These are phyloP conservation scores for Trichoderma koningii DNA, from an alignment of 2,329 filamentous ascomycete genomes.

Conservation along the genomic window DNA sequence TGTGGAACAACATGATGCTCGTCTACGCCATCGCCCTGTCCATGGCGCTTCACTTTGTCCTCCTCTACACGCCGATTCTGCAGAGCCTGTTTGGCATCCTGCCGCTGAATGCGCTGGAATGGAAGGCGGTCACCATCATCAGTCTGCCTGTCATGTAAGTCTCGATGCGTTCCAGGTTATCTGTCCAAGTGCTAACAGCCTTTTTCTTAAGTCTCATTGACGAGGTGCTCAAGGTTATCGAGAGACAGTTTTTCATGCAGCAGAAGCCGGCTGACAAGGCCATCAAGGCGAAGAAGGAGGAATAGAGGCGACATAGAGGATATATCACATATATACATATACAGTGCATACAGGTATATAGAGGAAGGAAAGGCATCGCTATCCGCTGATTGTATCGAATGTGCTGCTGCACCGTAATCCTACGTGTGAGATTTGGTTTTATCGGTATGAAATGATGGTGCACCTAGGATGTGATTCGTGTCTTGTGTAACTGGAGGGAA, in stretches of 20 bases:
- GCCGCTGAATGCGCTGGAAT: slow-evolving; percentile 81
- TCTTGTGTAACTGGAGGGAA: neutral
- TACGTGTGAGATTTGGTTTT: neutral
- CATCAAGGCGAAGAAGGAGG: slow-evolving; percentile 56
- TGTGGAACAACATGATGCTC: slow-evolving; percentile 99
- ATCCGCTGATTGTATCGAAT: neutral
- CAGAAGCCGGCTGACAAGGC: slow-evolving; percentile 44
- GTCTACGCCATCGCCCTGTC: slow-evolving; percentile 91
- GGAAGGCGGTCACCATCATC: slow-evolving; percentile 86
- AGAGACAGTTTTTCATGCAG: slow-evolving; percentile 67
- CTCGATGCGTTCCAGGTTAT: neutral
- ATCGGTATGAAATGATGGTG: no score
- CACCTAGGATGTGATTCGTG: neutral
- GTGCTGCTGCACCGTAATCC: neutral
- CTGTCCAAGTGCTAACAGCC: slow-evolving; percentile 31
- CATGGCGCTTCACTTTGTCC: slow-evolving; percentile 92
- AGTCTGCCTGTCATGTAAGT: slow-evolving; percentile 92
- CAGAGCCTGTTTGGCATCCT: slow-evolving; percentile 89
- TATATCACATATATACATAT: slow-evolving; percentile 36
- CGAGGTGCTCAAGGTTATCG: slow-evolving; percentile 76
- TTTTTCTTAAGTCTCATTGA: slow-evolving; percentile 66
- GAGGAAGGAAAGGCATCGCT: slow-evolving; percentile 16
- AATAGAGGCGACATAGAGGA: slow-evolving; percentile 42
- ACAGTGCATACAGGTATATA: slow-evolving; percentile 34
- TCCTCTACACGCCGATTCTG: slow-evolving; percentile 88